Conservation (phyloP, 2,329 filamentous ascomycete genomes). For the Leptoxyphium fumago region DNA sequence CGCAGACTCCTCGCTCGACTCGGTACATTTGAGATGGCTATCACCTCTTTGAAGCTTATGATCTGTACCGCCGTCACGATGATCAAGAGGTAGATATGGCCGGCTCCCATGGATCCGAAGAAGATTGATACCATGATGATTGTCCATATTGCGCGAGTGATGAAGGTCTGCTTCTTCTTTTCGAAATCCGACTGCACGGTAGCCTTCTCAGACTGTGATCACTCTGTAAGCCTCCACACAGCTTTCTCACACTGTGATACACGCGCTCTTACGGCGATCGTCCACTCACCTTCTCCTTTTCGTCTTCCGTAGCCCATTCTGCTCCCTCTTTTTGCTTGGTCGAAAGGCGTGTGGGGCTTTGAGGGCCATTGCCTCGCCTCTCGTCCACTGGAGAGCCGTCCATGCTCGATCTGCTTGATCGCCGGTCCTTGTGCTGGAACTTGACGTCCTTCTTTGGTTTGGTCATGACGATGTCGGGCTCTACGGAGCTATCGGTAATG, state of each 20-base stretch:
- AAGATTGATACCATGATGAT: conserved; percentile 93
- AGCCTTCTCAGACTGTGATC: conserved; percentile 2
- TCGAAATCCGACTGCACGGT: conserved; percentile 55
- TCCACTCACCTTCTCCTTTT: conserved; percentile 14
- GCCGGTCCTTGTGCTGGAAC: conserved; percentile 43
- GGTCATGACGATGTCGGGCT: conserved; percentile 25
- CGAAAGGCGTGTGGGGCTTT: conserved; percentile 9
- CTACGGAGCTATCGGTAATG: neutral
- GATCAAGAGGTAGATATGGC: conserved; percentile 92
- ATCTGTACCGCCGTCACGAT: conserved; percentile 90
- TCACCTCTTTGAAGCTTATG: conserved; percentile 97
- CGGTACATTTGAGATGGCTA: conserved; percentile 90
- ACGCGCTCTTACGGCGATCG: conserved; percentile 1
- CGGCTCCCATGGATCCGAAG: conserved; percentile 83
- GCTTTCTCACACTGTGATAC: neutral
- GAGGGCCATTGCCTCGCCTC: conserved; percentile 7
- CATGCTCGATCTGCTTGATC: conserved; percentile 50
- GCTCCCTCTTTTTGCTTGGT: conserved; percentile 14
- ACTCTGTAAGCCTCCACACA: neutral
- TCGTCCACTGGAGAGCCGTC: conserved; percentile 26
- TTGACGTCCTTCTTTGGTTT: conserved; percentile 45
- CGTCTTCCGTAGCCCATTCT: conserved; percentile 22
- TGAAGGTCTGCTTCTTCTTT: conserved; percentile 98
- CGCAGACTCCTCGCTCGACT: conserved; percentile 79
- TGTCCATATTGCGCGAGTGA: conserved; percentile 93